These are phyloP conservation scores for Pisolithus orientalis DNA, from an alignment of 768 basidiomycete species.

Conservation along the genomic window DNA sequence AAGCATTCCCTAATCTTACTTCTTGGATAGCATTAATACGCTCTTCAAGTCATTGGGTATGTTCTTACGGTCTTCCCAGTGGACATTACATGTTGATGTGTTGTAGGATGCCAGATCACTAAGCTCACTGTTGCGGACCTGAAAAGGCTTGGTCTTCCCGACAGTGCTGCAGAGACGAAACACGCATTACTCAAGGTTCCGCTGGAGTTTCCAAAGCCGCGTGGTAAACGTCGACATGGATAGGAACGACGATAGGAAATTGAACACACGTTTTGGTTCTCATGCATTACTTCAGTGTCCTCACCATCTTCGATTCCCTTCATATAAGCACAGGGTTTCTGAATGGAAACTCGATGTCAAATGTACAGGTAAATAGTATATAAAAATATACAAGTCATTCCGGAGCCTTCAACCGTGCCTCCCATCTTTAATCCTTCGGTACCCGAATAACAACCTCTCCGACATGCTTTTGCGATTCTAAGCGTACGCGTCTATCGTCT, in stretches of 20 bases:
- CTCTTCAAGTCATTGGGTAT: conserved; percentile 72
- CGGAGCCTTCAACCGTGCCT: too few species aligned
- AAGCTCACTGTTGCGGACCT: conserved; percentile 56
- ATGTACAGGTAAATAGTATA: too few species aligned
- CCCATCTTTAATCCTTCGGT: too few species aligned
- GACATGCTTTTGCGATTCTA: conserved; percentile 36
- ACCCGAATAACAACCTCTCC: too few species aligned
- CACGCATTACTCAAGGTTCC: conserved; percentile 73
- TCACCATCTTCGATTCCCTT: not conserved
- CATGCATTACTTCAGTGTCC: not conserved
- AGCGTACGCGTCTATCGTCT: conserved; percentile 46
- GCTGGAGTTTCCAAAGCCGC: conserved; percentile 72
- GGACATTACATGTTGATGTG: not conserved
- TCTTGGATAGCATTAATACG: conserved; percentile 43
- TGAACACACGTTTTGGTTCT: not conserved
- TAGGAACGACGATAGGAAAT: conserved; percentile 1
- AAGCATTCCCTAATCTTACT: conserved; percentile 1
- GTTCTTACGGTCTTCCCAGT: conserved; percentile 8
- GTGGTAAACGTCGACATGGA: conserved; percentile 24
- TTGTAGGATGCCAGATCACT: conserved; percentile 64
- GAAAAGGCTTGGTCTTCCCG: conserved; percentile 60
- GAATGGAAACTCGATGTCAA: too few species aligned
- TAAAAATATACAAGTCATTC: too few species aligned
- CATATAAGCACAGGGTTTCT: too few species aligned
- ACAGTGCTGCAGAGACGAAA: conserved; percentile 55